A percentile compares a stretch with the other conserved stretches of the same genome.
Evolutionary conservation across 148 eudicot species (phyloP).

Genomic region (Heliosperma pusillum): DNA sequence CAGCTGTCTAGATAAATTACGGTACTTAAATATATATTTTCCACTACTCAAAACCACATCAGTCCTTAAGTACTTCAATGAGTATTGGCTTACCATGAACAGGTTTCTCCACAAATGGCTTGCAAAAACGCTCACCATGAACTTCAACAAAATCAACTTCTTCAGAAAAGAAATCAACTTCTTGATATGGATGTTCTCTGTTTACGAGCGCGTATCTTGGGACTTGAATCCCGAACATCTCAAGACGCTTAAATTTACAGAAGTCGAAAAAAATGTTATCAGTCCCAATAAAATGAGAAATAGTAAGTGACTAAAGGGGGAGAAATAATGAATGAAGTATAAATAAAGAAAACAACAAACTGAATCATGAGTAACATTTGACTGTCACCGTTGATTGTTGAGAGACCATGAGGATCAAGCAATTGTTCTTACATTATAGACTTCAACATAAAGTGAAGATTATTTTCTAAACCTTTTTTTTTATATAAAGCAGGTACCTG

Average conservation of each 20-base stretch:
- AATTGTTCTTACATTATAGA: not conserved
- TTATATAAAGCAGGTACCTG: not conserved
- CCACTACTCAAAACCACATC: too few relatives aligned
- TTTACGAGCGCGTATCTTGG: slow-evolving; percentile 93
- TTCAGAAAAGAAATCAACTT: slow-evolving; percentile 86
- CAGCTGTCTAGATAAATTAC: too few relatives aligned
- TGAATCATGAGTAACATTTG: not conserved
- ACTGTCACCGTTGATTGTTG: not conserved
- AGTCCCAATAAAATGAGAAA: slow-evolving; percentile 12
- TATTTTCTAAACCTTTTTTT: not conserved
- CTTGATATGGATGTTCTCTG: slow-evolving; percentile 72
- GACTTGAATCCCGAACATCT: slow-evolving; percentile 79
- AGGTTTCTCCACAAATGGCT: slow-evolving; percentile 99
- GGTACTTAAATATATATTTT: too few relatives aligned
- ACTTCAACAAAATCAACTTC: slow-evolving; percentile 97
- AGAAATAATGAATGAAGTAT: not conserved
- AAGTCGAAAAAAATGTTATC: slow-evolving; percentile 5
- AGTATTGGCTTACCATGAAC: slow-evolving; percentile 55
- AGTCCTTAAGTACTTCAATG: not conserved
- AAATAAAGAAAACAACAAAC: slow-evolving; percentile 1
- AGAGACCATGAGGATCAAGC: not conserved
- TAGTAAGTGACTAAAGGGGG: not conserved
- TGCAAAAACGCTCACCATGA: slow-evolving; percentile 79
- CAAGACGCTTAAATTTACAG: slow-evolving; percentile 56
- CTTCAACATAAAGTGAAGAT: not conserved